phyloP scores from a whole-genome alignment of 2,329 filamentous ascomycete species.

The Fusarium temperatum region DNA sequence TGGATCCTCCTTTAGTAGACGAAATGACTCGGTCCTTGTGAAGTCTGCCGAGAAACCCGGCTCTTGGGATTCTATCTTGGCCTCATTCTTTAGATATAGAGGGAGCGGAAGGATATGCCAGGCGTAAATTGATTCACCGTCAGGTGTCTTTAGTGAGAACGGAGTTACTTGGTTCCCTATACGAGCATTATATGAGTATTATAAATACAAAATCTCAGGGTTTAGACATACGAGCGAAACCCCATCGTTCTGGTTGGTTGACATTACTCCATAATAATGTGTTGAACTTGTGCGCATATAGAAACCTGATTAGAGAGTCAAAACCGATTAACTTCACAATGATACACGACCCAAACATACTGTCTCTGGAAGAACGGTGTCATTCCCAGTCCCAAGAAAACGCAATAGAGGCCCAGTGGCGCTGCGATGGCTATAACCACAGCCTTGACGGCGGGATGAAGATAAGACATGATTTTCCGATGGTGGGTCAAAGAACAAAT shows the following conservation, averaged over 20 bases:
- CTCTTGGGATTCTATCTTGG: constrained; percentile 62
- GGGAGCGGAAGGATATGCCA: constrained; percentile 91
- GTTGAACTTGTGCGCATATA: constrained; percentile 86
- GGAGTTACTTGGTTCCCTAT: constrained; percentile 87
- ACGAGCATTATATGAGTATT: constrained; percentile 4
- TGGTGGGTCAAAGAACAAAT: background rate
- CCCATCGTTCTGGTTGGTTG: constrained; percentile 81
- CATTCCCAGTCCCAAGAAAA: constrained; percentile 71
- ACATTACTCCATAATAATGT: constrained; percentile 77
- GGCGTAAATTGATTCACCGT: constrained; percentile 81
- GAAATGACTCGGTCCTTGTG: constrained; percentile 65
- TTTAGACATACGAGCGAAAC: constrained; percentile 76
- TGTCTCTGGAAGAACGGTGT: constrained; percentile 80
- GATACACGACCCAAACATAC: constrained; percentile 56
- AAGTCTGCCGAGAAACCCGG: constrained; percentile 63
- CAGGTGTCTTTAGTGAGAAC: constrained; percentile 78
- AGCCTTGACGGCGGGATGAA: constrained; percentile 37
- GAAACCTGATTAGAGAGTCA: constrained; percentile 61
- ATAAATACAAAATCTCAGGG: background rate
- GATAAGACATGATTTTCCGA: constrained; percentile 26
- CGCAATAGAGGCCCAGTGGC: constrained; percentile 71
- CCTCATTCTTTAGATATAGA: constrained; percentile 77
- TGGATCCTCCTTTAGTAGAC: constrained; percentile 69
- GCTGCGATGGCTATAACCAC: constrained; percentile 64
- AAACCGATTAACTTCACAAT: background rate